Evolutionary conservation across 805 yeast genomes (phyloP).

Genomic region (Suhomyces tanzawaensis): DNA sequence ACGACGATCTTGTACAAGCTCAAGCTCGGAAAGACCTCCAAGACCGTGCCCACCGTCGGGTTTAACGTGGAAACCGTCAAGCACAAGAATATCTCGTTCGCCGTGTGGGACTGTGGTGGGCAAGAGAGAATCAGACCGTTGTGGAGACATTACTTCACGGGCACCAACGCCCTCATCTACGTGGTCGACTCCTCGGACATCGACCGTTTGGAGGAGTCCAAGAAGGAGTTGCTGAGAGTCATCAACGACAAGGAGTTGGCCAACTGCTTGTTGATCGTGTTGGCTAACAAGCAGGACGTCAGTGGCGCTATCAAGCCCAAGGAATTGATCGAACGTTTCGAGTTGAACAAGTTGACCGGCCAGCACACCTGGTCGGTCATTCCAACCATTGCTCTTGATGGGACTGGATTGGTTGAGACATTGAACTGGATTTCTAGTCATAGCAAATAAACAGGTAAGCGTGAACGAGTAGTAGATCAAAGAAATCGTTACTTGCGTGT

Average conservation of each 20-base stretch:
- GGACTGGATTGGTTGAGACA: conserved; percentile 87
- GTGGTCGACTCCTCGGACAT: conserved; percentile 83
- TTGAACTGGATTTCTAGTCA: conserved; percentile 81
- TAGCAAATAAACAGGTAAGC: conserved; percentile 26
- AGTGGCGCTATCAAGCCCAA: conserved; percentile 71
- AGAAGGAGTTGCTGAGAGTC: conserved; percentile 72
- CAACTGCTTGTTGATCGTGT: conserved; percentile 73
- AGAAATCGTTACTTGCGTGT: background rate
- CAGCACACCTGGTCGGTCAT: conserved; percentile 85
- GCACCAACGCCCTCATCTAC: conserved; percentile 86
- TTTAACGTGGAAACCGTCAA: conserved; percentile 88
- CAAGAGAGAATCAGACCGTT: conserved; percentile 88
- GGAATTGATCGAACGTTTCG: conserved; percentile 72
- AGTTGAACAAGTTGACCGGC: conserved; percentile 57
- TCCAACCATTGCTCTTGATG: conserved; percentile 86
- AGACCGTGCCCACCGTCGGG: conserved; percentile 91
- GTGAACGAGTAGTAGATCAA: background rate
- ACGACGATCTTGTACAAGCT: conserved; percentile 85
- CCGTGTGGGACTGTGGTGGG: conserved; percentile 96
- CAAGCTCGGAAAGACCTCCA: conserved; percentile 67
- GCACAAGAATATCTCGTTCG: conserved; percentile 76
- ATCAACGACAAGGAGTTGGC: conserved; percentile 81
- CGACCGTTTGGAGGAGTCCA: conserved; percentile 72
- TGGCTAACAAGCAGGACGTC: conserved; percentile 87
- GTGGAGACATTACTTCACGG: conserved; percentile 95